A percentile compares a stretch with the other conserved stretches of the same genome.
Conservation (phyloP, 495 filamentous ascomycete genomes). For the Ascobolus immersus region DNA sequence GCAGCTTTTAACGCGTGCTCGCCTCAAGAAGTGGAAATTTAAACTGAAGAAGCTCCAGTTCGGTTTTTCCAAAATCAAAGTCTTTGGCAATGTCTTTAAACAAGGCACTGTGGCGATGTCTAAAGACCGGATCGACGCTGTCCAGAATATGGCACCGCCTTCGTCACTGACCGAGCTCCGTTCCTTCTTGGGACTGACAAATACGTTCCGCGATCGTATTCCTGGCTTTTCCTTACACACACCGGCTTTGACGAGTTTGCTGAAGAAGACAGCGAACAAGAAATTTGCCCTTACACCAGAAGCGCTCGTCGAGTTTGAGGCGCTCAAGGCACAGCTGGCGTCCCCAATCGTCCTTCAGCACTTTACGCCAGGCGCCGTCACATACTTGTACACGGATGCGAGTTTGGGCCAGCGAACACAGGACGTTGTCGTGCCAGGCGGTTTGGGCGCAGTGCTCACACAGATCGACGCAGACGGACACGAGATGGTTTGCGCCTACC, state of each 20-base stretch:
- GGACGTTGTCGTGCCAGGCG: neutral
- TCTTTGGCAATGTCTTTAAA: neutral
- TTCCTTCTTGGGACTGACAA: neutral
- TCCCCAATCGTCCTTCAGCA: too few species aligned
- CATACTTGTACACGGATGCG: too few species aligned
- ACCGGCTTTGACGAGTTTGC: too few species aligned
- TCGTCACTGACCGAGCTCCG: neutral
- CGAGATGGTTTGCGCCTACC: neutral
- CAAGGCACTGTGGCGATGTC: neutral
- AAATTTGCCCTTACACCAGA: too few species aligned
- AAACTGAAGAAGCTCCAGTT: neutral
- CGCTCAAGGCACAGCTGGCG: neutral
- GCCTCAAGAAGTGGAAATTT: neutral
- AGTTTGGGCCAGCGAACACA: too few species aligned
- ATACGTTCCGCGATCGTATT: neutral
- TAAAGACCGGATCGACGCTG: neutral
- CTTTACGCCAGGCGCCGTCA: too few species aligned
- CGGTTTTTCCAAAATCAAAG: neutral
- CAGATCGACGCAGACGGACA: neutral
- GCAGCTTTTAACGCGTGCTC: neutral
- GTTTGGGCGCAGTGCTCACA: neutral
- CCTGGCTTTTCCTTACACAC: conserved; percentile 1
- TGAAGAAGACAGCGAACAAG: too few species aligned
- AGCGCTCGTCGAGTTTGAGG: neutral
- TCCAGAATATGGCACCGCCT: neutral